Conservation (phyloP, 1,284 basidiomycete genomes). For the Sphagnurus paluster region DNA sequence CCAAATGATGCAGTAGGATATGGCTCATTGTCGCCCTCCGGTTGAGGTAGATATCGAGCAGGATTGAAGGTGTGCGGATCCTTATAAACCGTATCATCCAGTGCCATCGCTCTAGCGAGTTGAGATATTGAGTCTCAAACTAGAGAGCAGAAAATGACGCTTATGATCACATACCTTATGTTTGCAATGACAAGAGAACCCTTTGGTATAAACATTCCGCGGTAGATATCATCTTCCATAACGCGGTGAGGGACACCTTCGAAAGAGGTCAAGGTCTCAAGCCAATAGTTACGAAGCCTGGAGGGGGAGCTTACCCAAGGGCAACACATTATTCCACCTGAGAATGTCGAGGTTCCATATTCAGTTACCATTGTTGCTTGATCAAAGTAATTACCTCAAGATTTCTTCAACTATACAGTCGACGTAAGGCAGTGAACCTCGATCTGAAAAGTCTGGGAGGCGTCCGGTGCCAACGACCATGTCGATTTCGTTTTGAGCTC, state of each 20-base stretch:
- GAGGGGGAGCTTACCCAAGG: slow-evolving; percentile 11
- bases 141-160: too few species aligned
- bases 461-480: slow-evolving; percentile 38
- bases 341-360: too few species aligned
- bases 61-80: slow-evolving; percentile 17
- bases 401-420: slow-evolving; percentile 32
- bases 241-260: slow-evolving; percentile 28
- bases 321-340: slow-evolving; percentile 14
- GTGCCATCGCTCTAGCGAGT: too few species aligned
- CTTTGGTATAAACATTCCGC: slow-evolving; percentile 33
- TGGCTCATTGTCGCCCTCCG: slow-evolving; percentile 15
- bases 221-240: slow-evolving; percentile 29
- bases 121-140: too few species aligned
- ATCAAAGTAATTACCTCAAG: slow-evolving; percentile 28
- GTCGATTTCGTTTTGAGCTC: slow-evolving; percentile 49
- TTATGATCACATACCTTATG: slow-evolving; percentile 23
- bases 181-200: slow-evolving; percentile 32
- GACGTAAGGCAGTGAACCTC: slow-evolving; percentile 27
- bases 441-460: slow-evolving; percentile 39
- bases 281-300: background rate
- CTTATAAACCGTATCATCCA: too few species aligned
- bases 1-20: too few species aligned
- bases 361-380: too few species aligned
- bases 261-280: background rate
- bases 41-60: slow-evolving; percentile 14